phyloP scores from a whole-genome alignment of 768 basidiomycete species.

The Tulasnella sp. region DNA sequence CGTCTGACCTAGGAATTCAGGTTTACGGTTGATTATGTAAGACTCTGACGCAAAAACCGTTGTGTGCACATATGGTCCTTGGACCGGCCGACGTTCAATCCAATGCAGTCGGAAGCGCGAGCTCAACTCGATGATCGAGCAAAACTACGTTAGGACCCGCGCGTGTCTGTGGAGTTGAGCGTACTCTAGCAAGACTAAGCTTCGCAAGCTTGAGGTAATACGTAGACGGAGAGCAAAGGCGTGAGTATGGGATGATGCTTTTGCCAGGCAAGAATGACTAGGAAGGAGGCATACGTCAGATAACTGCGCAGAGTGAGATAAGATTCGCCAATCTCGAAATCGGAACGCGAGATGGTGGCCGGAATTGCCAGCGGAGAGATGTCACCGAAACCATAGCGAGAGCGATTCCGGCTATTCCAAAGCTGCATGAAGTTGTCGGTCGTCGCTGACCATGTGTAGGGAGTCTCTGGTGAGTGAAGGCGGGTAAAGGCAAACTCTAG shows the following conservation, averaged over 20 bases:
- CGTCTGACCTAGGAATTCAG: background rate
- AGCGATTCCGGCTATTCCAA: background rate
- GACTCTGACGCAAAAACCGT: background rate
- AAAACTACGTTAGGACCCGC: background rate
- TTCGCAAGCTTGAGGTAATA: background rate
- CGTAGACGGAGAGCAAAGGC: background rate
- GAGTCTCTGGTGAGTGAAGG: background rate
- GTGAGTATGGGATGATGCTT: background rate
- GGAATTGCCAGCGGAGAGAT: background rate
- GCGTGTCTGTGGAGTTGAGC: background rate
- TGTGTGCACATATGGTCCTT: background rate
- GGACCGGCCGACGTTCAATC: background rate
- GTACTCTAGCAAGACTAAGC: background rate
- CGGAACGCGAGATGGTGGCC: background rate
- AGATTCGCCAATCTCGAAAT: background rate
- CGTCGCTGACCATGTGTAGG: background rate
- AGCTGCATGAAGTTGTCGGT: background rate
- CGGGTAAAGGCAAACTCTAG: background rate
- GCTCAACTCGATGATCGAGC: background rate
- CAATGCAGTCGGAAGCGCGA: background rate
- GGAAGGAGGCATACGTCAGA: background rate
- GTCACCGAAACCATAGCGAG: background rate
- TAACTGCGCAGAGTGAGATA: background rate
- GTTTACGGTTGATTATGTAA: background rate
- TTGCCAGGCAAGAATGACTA: background rate